A percentile compares a stretch with the other conserved stretches of the same genome.
Evolutionary conservation across 1,139 yeast genomes (phyloP).

Genomic region (Scheffersomyces segobiensis): DNA sequence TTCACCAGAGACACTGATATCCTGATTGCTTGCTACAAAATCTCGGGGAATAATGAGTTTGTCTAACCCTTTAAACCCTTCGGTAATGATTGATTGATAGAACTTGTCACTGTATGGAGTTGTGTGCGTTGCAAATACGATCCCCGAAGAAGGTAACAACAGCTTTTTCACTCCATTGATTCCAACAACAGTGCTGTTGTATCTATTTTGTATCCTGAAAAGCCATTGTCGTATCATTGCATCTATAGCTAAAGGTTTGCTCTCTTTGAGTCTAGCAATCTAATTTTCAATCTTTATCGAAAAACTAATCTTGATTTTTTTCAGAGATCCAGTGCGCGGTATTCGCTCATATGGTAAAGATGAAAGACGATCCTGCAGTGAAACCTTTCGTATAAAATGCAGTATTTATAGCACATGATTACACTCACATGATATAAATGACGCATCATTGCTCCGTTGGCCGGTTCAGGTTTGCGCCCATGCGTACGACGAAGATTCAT

Average conservation of each 20-base stretch:
- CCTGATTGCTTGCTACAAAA: slow-evolving; percentile 48
- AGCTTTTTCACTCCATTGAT: background rate
- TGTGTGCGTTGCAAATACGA: slow-evolving; percentile 4
- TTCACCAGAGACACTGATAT: slow-evolving; percentile 45
- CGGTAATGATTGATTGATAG: slow-evolving; percentile 28
- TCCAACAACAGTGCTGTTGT: slow-evolving; percentile 3
- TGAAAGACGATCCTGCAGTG: background rate
- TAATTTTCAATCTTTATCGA: background rate
- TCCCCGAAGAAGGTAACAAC: background rate
- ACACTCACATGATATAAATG: background rate
- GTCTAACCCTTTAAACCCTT: slow-evolving; percentile 28
- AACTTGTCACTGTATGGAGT: slow-evolving; percentile 29
- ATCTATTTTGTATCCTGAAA: slow-evolving; percentile 6
- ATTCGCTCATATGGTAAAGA: background rate
- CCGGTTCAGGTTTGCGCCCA: background rate
- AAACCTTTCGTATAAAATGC: no score
- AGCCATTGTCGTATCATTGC: slow-evolving; percentile 9
- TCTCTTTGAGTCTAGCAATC: background rate
- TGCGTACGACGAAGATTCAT: background rate
- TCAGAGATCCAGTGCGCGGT: background rate
- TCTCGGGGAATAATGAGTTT: slow-evolving; percentile 25
- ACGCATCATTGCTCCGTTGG: background rate
- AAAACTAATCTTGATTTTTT: background rate
- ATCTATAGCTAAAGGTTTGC: background rate
- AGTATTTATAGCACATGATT: no score